phyloP scores from a whole-genome alignment of 2,329 filamentous ascomycete genomes.

The Meredithiella fracta region DNA sequence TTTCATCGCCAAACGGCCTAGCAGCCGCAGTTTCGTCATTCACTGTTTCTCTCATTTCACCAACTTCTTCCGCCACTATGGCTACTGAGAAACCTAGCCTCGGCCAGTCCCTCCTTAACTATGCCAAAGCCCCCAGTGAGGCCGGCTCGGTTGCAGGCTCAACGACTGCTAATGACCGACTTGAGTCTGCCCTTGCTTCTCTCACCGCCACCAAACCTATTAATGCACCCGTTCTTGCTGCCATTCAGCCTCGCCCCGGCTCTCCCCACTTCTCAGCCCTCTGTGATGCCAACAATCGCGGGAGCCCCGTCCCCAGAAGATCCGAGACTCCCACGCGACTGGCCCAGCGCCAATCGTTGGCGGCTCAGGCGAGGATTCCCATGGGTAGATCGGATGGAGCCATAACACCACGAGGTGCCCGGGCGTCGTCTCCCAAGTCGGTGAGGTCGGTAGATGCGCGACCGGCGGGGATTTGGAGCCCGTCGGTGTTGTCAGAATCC shows the following conservation, averaged over 20 bases:
- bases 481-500: conserved; percentile 15
- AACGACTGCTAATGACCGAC: conserved; percentile 2
- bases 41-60: not conserved
- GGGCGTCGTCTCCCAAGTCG: conserved; percentile 8
- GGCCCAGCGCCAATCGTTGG: conserved; percentile 8
- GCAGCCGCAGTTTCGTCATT: not conserved
- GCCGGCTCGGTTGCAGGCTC: conserved; percentile 4
- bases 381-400: not conserved
- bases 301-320: conserved; percentile 8
- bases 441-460: conserved; percentile 12
- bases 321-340: conserved; percentile 10
- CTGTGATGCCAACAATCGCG: not conserved
- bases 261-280: not conserved
- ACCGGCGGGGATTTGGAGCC: conserved; percentile 14
- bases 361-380: conserved; percentile 9
- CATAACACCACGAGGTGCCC: conserved; percentile 2
- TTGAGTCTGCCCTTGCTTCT: conserved; percentile 10
- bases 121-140: conserved; percentile 11
- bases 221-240: not conserved
- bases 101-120: conserved; percentile 9
- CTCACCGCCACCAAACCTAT: conserved; percentile 4
- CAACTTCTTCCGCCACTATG: not conserved
- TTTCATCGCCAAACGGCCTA: not conserved
- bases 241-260: not conserved
- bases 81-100: conserved; percentile 7